phyloP scores from a whole-genome alignment of 768 basidiomycete species.

The Leccinellum albellum region DNA sequence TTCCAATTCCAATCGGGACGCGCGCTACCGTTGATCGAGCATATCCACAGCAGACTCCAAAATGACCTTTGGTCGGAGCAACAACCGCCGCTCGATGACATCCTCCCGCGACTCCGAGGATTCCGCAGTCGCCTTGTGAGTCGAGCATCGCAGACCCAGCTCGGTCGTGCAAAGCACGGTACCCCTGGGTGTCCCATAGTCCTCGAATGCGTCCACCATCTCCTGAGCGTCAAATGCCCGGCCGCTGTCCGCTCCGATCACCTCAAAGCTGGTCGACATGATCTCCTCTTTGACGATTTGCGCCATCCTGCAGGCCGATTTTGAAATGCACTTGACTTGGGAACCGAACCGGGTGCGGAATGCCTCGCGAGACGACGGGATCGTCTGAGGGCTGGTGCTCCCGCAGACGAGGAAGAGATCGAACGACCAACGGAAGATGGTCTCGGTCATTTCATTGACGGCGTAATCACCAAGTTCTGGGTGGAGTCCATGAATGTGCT shows the following conservation, averaged over 20 bases:
- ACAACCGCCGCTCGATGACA: conserved; percentile 51
- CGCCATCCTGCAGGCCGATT: conserved; percentile 59
- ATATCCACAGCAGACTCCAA: conserved; percentile 64
- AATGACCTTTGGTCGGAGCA: conserved; percentile 73
- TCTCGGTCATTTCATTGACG: conserved; percentile 67
- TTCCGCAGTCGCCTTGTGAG: conserved; percentile 35
- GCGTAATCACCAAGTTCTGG: conserved; percentile 64
- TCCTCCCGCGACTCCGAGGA: conserved; percentile 34
- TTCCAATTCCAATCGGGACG: not conserved
- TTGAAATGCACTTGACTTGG: conserved; percentile 64
- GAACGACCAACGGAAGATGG: conserved; percentile 67
- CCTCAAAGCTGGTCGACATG: conserved; percentile 73
- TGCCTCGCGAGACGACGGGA: conserved; percentile 35
- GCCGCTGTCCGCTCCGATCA: conserved; percentile 57
- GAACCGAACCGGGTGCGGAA: conserved; percentile 51
- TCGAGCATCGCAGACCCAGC: conserved; percentile 64
- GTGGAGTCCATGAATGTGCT: conserved; percentile 62
- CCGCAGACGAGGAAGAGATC: conserved; percentile 67
- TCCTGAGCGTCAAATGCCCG: conserved; percentile 44
- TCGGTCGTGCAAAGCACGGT: conserved; percentile 67
- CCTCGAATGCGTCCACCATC: conserved; percentile 64
- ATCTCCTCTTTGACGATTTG: conserved; percentile 69
- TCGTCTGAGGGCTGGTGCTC: conserved; percentile 41
- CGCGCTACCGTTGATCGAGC: conserved; percentile 34
- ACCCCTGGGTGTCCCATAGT: conserved; percentile 48